Percentiles rank a stretch among this genome's conserved stretches.
phyloP scores from a whole-genome alignment of 129 eudicot genomes.

The Tagetes erecta region DNA sequence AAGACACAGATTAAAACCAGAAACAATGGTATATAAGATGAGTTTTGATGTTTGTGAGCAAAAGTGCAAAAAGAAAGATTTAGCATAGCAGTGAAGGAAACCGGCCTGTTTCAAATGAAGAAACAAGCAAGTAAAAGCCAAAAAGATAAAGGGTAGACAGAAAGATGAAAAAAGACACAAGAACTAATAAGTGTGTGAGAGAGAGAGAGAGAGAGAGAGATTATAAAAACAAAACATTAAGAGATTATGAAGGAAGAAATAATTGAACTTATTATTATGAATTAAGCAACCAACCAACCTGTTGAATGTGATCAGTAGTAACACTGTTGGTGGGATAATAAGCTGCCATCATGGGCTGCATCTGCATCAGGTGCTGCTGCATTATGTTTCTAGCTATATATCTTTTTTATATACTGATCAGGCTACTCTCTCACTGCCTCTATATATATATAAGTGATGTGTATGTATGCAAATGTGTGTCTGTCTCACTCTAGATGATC shows the following conservation, averaged over 20 bases:
- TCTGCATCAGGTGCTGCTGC: conserved; percentile 99
- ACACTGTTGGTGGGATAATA: conserved; percentile 92
- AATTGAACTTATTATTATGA: too few relatives aligned
- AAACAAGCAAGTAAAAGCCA: conserved; percentile 32
- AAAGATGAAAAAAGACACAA: conserved; percentile 32
- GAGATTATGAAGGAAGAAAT: not conserved
- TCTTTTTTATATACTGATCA: not conserved
- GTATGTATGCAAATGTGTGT: conserved; percentile 4
- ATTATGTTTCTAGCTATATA: conserved; percentile 15
- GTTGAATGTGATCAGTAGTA: conserved; percentile 99
- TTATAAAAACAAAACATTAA: not conserved
- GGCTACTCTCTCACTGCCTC: too few relatives aligned
- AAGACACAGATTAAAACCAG: not conserved
- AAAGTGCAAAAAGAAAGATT: conserved; percentile 9
- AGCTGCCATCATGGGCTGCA: conserved; percentile 99
- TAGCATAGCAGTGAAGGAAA: not conserved
- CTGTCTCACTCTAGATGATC: conserved; percentile 12
- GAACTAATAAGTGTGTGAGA: conserved; percentile 15
- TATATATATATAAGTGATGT: conserved; percentile 1
- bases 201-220: conserved; percentile 24
- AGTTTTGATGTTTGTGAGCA: not conserved
- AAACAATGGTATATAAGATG: not conserved
- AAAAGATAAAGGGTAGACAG: conserved; percentile 34
- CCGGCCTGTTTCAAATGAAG: conserved; percentile 35
- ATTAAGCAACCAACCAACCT: conserved; percentile 40